Percentiles rank a stretch among this genome's conserved stretches.
phyloP scores from a whole-genome alignment of 176 grass and related monocot species.

The Eremochloa ophiuroides region DNA sequence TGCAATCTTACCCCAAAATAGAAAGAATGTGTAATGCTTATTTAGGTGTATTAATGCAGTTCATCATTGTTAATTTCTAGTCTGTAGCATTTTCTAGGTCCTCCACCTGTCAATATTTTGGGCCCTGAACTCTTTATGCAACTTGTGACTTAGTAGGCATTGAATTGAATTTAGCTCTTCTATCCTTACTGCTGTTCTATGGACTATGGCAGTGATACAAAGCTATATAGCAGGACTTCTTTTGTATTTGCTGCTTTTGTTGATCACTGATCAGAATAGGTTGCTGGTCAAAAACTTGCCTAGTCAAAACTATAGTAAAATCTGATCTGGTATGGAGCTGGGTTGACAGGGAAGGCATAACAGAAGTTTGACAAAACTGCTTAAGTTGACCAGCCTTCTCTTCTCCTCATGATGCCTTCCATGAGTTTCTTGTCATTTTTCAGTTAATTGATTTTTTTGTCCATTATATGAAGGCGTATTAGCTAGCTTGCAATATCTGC shows the following conservation, averaged over 20 bases:
- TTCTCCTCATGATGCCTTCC: not conserved
- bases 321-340: not conserved
- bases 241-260: not conserved
- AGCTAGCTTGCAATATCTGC: not conserved
- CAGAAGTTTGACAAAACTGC: not conserved
- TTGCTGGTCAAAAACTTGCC: not conserved
- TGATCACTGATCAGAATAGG: slow-evolving; percentile 11
- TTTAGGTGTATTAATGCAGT: not conserved
- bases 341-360: not conserved
- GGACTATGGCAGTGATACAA: not conserved
- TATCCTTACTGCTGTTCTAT: not conserved
- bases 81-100: not conserved
- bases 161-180: not conserved
- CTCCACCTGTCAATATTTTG: not conserved
- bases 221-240: not conserved
- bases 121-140: not conserved
- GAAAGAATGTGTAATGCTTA: not conserved
- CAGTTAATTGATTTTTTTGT: not conserved
- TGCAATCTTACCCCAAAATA: not conserved
- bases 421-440: not conserved
- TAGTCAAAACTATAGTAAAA: not conserved
- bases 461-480: not conserved
- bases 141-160: not conserved
- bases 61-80: not conserved
- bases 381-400: not conserved